Evolutionary conservation across 148 eudicot species (phyloP).

Genomic region (Vaccinium darrowii): DNA sequence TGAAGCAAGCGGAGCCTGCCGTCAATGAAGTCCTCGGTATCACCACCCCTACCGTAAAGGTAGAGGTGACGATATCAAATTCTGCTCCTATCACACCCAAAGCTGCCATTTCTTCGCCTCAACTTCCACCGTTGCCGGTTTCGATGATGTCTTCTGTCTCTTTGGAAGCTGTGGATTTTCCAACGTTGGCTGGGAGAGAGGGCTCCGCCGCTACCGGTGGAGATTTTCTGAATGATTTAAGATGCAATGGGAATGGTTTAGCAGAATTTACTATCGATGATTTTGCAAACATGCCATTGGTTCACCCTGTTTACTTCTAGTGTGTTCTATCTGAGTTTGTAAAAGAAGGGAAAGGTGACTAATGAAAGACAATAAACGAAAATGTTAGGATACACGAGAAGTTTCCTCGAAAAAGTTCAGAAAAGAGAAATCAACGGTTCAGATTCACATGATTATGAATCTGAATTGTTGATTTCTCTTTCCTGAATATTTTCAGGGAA

Average conservation of each 20-base stretch:
- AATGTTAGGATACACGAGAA: no score
- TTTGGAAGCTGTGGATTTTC: not conserved
- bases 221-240: not conserved
- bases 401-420: no score
- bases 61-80: not conserved
- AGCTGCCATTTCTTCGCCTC: not conserved
- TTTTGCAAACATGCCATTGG: not conserved
- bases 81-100: not conserved
- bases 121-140: not conserved
- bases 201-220: not conserved
- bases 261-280: not conserved
- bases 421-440: no score
- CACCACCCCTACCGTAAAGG: not conserved
- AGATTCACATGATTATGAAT: no score
- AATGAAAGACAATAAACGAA: not conserved
- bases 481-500: no score
- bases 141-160: not conserved
- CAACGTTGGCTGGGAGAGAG: not conserved
- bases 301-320: constrained; percentile 1
- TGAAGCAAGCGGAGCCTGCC: not conserved
- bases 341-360: not conserved
- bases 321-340: not conserved
- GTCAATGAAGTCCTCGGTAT: not conserved
- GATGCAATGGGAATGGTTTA: not conserved
- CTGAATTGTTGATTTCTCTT: no score